Percentiles rank a stretch among this genome's conserved stretches.
Conservation (phyloP, 164 flowering plant genomes). For the Vitis amurensis region DNA sequence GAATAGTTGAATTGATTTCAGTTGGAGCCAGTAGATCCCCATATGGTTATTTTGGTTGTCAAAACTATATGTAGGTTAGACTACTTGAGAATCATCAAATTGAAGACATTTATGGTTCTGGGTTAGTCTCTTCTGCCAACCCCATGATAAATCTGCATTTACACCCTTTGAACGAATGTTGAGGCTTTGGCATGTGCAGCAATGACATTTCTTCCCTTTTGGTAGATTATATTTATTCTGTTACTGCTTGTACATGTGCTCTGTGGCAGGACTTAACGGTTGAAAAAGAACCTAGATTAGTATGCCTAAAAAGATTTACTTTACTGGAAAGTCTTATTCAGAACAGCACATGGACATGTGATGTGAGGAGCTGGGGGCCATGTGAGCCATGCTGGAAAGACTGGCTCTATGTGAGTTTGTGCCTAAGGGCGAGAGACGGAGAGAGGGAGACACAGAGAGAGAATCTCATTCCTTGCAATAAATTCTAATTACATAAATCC, state of each 20-base stretch:
- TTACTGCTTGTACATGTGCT: constrained; percentile 11
- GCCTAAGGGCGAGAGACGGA: neutral
- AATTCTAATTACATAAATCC: constrained; percentile 25
- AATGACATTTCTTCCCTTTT: no score
- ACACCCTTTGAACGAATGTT: no score
- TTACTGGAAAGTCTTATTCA: constrained; percentile 33
- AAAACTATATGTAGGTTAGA: no score
- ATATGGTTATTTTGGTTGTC: no score
- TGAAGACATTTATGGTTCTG: no score
- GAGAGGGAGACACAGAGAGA: constrained; percentile 17
- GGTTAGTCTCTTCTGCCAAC: no score
- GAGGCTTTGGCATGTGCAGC: neutral
- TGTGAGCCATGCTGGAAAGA: constrained; percentile 33
- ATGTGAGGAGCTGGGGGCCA: constrained; percentile 30
- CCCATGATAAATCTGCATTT: no score
- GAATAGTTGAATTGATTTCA: no score
- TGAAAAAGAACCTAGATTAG: constrained; percentile 11
- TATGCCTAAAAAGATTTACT: neutral
- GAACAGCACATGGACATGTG: constrained; percentile 35
- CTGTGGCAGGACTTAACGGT: constrained; percentile 11
- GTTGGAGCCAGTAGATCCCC: no score
- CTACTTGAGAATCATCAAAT: no score
- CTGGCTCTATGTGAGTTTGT: neutral
- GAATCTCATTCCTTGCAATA: constrained; percentile 27
- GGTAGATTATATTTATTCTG: neutral